phyloP scores from a whole-genome alignment of 257 asterid species.

The Mentha longifolia region DNA sequence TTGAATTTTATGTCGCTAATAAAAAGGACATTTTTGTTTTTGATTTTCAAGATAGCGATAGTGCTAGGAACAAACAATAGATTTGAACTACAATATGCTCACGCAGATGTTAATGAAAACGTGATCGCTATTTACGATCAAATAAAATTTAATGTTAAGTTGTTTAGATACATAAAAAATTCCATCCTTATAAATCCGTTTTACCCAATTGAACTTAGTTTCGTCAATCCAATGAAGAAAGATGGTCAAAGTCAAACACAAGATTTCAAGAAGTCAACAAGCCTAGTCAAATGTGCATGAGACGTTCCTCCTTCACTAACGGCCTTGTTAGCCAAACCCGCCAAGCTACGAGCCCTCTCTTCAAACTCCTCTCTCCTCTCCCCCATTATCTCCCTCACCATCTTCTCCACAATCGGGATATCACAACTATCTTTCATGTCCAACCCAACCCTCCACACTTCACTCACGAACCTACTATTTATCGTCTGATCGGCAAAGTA shows the following conservation, averaged over 20 bases:
- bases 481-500: constrained; percentile 54
- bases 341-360: constrained; percentile 43
- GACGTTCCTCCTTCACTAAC: constrained; percentile 57
- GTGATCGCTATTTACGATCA: too few relatives aligned
- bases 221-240: too few relatives aligned
- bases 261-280: constrained; percentile 42
- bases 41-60: too few relatives aligned
- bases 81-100: too few relatives aligned
- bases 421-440: constrained; percentile 68
- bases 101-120: too few relatives aligned
- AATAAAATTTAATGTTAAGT: too few relatives aligned
- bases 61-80: too few relatives aligned
- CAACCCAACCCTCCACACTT: constrained; percentile 58
- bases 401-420: constrained; percentile 44
- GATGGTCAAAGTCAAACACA: not conserved
- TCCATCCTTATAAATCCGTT: too few relatives aligned
- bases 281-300: constrained; percentile 37
- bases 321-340: constrained; percentile 42
- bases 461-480: constrained; percentile 56
- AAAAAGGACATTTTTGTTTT: too few relatives aligned
- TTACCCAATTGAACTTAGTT: too few relatives aligned
- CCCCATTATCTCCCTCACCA: constrained; percentile 62
- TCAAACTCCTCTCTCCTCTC: constrained; percentile 45
- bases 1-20: too few relatives aligned
- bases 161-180: too few relatives aligned